Conservation (phyloP, 352 stramenopile species). For the Globisporangium echinulatum region DNA sequence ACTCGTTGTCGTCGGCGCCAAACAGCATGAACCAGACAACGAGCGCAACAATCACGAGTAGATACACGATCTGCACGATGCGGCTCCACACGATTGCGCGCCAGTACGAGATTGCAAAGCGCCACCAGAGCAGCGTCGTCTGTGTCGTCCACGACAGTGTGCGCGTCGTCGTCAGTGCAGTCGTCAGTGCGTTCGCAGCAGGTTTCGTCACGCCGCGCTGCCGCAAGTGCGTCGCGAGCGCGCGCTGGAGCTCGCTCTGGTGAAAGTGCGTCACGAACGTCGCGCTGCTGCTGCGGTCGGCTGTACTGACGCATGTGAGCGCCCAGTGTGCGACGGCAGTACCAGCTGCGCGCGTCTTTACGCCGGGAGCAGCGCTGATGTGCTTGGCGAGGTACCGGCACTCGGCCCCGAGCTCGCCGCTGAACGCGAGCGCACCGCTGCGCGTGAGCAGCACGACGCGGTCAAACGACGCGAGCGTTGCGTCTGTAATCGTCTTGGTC, state of each 20-base stretch:
- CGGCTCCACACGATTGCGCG: slow-evolving; percentile 17
- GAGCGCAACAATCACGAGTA: slow-evolving; percentile 39
- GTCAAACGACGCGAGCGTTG: slow-evolving; percentile 14
- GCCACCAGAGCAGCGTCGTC: slow-evolving; percentile 28
- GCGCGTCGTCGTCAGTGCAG: not conserved
- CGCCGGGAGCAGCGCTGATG: slow-evolving; percentile 8
- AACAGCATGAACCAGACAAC: slow-evolving; percentile 16
- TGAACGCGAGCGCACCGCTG: slow-evolving; percentile 14
- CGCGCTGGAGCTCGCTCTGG: slow-evolving; percentile 15
- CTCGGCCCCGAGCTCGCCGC: slow-evolving; percentile 14
- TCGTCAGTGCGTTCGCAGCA: slow-evolving; percentile 4
- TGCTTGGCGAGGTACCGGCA: slow-evolving; percentile 13
- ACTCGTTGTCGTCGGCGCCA: not conserved
- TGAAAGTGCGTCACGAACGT: slow-evolving; percentile 23
- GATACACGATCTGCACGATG: slow-evolving; percentile 16
- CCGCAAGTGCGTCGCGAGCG: slow-evolving; percentile 12
- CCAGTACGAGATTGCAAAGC: slow-evolving; percentile 50
- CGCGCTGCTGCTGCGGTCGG: slow-evolving; percentile 1
- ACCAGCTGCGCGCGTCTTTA: slow-evolving; percentile 11
- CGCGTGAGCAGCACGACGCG: slow-evolving; percentile 14
- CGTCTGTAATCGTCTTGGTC: slow-evolving; percentile 7
- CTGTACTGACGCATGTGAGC: slow-evolving; percentile 10
- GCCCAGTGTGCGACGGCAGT: slow-evolving; percentile 10
- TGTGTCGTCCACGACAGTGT: slow-evolving; percentile 7
- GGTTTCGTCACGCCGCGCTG: slow-evolving; percentile 8